Conservation (phyloP, 768 basidiomycete genomes). For the Serendipita sp. region DNA sequence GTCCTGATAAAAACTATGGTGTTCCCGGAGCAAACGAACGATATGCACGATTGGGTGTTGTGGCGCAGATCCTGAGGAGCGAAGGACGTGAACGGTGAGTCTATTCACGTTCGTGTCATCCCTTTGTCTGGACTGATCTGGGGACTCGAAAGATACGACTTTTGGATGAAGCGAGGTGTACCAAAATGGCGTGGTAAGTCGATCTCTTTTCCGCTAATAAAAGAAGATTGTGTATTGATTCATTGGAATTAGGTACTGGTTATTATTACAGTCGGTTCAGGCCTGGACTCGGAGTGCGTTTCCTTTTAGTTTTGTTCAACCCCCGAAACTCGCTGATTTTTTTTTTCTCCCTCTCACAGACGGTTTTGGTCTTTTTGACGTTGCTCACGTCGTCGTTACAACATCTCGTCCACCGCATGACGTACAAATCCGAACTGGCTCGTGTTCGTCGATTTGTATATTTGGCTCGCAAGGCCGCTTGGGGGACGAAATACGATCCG, state of each 20-base stretch:
- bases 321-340: conserved; percentile 5
- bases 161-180: conserved; percentile 18
- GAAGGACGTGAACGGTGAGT: conserved; percentile 65
- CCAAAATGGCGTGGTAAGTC: conserved; percentile 70
- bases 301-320: background rate
- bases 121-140: background rate
- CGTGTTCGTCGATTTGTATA: conserved; percentile 45
- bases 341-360: conserved; percentile 22
- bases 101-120: background rate
- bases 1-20: conserved; percentile 90
- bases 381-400: conserved; percentile 69
- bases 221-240: background rate
- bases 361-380: conserved; percentile 60
- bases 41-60: conserved; percentile 81
- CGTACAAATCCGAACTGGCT: conserved; percentile 53
- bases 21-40: conserved; percentile 70
- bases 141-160: conserved; percentile 48
- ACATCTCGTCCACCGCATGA: conserved; percentile 61
- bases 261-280: conserved; percentile 95
- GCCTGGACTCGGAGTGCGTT: conserved; percentile 69
- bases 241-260: conserved; percentile 40
- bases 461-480: conserved; percentile 57
- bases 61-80: conserved; percentile 66
- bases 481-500: conserved; percentile 66
- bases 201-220: too few relatives aligned